A percentile compares a stretch with the other conserved stretches of the same genome.
Evolutionary conservation across 805 yeast genomes (phyloP).

Genomic region (Maudiozyma saulgeensis): DNA sequence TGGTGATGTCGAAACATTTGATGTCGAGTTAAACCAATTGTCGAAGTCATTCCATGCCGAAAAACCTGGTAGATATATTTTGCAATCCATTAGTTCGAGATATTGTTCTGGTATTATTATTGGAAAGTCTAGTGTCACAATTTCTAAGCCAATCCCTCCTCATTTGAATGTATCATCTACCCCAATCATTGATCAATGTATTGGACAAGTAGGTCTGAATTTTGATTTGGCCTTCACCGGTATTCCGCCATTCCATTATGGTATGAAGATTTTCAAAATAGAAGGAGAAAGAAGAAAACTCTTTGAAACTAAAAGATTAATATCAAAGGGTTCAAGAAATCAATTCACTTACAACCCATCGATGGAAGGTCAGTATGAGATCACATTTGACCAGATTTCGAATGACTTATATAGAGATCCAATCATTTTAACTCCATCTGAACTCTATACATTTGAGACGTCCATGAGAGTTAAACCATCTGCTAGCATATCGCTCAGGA

Average conservation of each 20-base stretch:
- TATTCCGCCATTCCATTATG: constrained; percentile 69
- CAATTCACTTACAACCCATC: constrained; percentile 67
- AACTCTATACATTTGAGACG: constrained; percentile 50
- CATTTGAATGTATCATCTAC: constrained; percentile 32
- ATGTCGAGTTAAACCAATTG: constrained; percentile 13
- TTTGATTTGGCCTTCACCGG: constrained; percentile 66
- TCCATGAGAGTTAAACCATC: constrained; percentile 64
- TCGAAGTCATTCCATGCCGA: constrained; percentile 33
- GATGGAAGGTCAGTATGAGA: constrained; percentile 70
- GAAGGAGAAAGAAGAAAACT: constrained; percentile 27
- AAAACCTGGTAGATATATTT: constrained; percentile 56
- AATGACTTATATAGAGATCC: constrained; percentile 53
- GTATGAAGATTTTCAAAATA: constrained; percentile 49
- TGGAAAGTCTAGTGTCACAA: constrained; percentile 44
- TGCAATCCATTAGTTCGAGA: constrained; percentile 46
- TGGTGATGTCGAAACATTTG: constrained; percentile 14
- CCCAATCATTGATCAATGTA: constrained; percentile 73
- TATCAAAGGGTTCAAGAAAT: constrained; percentile 37
- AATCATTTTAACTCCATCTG: constrained; percentile 27
- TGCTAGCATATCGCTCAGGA: constrained; percentile 32
- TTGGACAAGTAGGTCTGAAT: constrained; percentile 81
- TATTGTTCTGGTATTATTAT: constrained; percentile 58
- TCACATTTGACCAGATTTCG: constrained; percentile 53
- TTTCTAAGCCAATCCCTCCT: constrained; percentile 53
- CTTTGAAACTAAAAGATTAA: constrained; percentile 30